Base-by-base conservation (phyloP, 1,139 yeast genomes). In the Geotrichum aggregatum region DNA sequence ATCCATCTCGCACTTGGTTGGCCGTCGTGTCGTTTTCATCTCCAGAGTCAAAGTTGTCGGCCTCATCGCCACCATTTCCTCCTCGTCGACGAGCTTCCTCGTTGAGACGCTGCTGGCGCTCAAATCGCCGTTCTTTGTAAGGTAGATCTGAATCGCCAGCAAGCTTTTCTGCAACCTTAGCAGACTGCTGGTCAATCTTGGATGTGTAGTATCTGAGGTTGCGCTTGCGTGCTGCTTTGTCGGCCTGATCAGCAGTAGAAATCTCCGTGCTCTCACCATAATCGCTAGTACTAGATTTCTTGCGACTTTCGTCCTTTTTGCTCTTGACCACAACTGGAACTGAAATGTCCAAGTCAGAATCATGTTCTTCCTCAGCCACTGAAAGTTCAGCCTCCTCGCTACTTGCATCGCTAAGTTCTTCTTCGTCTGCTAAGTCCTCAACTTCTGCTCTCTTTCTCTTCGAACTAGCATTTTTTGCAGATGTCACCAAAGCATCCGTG, bases 141-240 rank as follows among this genome's bases (percentile, higher is more conserved):
- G 98, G 98, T 54, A 92, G 72, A 69, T 92, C 98, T 58, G 79
- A 77, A 66, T 92, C 98, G 60, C 98, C 98, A 43, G 85, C 78
- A 19, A 60, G 56, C 66, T 80, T 81, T 52, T 71, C 71, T 18
- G 58, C 57, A 58, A 79, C 77, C 40, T 78, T 81, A 49, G 87
- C 86, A 13, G 66, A 56, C 35, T 63, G 63, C 70, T 87, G 91
- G 68, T 89, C 97, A 69, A 92, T 91, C 71, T 91, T 92, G 56
- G 98, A 87, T 1, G 98, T 92, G 76, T 92, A 92, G 82, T 92
- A 94, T 61, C 98, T 83, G 62, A 92, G 79, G 0, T 95, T 80
- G 68, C 82, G 83, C 74, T 86, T 87, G 64, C 95, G 83, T 42
- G 83, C 80, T 54, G 77, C 79, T 68, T 92, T 89, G 51, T 91